Conservation (phyloP, 192 early-diverging fungal genomes). For the Umbelopsis isabellina region DNA sequence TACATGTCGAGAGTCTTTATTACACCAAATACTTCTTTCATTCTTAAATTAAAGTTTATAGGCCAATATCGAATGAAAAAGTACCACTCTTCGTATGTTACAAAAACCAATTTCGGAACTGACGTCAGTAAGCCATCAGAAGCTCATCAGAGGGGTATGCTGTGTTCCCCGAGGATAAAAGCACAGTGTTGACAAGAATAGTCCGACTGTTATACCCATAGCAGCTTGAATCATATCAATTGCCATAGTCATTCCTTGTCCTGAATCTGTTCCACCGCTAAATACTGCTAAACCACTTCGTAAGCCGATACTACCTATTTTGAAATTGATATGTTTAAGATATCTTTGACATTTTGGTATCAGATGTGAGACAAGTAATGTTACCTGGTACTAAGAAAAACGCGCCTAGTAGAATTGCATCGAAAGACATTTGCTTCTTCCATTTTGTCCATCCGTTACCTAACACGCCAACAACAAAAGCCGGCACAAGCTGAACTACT, state of each 20-base stretch:
- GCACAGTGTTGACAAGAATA: conserved; percentile 67
- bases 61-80: neutral
- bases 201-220: conserved; percentile 67
- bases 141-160: conserved; percentile 50
- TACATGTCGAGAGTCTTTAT: too few relatives aligned
- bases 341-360: too few relatives aligned
- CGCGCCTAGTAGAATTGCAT: conserved; percentile 80
- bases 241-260: conserved; percentile 18
- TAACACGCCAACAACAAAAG: conserved; percentile 80
- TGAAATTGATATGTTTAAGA: neutral
- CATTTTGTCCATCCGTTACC: conserved; percentile 79
- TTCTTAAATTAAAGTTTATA: neutral
- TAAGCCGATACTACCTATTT: neutral
- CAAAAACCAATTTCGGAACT: neutral
- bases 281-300: conserved; percentile 15
- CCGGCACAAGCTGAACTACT: conserved; percentile 67
- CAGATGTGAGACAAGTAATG: too few relatives aligned
- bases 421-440: conserved; percentile 73
- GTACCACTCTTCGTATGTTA: neutral
- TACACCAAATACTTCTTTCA: too few relatives aligned
- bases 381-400: conserved; percentile 81
- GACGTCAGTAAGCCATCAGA: conserved; percentile 27
- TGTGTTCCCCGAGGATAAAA: conserved; percentile 55
- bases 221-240: conserved; percentile 45
- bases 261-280: conserved; percentile 7